Conservation (phyloP, 176 grass and related monocot genomes). For the Carex littledalei region DNA sequence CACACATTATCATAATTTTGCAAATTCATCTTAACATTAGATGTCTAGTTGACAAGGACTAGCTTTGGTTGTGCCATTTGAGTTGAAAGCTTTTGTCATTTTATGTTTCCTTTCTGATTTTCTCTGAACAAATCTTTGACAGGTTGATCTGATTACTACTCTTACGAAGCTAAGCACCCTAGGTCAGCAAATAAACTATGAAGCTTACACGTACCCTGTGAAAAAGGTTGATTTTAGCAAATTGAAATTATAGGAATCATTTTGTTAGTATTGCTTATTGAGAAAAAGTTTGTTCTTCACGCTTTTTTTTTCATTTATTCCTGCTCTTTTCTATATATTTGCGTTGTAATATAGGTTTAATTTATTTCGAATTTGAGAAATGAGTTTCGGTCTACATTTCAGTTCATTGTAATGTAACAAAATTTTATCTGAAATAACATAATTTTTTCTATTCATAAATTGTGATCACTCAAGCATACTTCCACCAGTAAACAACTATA, state of each 20-base stretch:
- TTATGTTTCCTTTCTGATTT: background rate
- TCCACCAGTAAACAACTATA: background rate
- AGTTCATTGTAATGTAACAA: background rate
- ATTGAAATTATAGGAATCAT: constrained; percentile 52
- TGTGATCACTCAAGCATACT: background rate
- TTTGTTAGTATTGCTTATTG: background rate
- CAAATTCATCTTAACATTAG: background rate
- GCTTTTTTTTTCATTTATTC: background rate
- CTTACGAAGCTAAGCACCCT: constrained; percentile 86
- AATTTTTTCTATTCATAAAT: background rate
- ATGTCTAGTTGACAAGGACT: background rate
- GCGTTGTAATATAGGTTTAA: background rate
- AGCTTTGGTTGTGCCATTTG: background rate
- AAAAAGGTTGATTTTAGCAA: constrained; percentile 79
- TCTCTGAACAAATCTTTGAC: constrained; percentile 17
- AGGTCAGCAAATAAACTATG: constrained; percentile 89
- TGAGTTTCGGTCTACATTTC: background rate
- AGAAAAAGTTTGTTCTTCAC: background rate
- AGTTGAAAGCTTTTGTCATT: background rate
- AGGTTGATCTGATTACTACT: constrained; percentile 96
- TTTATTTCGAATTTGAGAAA: background rate
- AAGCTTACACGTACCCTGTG: constrained; percentile 84
- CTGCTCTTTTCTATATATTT: background rate
- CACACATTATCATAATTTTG: background rate
- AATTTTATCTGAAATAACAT: background rate